These are phyloP conservation scores for Acephala macrosclerotiorum DNA, from an alignment of 2,329 filamentous ascomycete species.

Conservation along the genomic window DNA sequence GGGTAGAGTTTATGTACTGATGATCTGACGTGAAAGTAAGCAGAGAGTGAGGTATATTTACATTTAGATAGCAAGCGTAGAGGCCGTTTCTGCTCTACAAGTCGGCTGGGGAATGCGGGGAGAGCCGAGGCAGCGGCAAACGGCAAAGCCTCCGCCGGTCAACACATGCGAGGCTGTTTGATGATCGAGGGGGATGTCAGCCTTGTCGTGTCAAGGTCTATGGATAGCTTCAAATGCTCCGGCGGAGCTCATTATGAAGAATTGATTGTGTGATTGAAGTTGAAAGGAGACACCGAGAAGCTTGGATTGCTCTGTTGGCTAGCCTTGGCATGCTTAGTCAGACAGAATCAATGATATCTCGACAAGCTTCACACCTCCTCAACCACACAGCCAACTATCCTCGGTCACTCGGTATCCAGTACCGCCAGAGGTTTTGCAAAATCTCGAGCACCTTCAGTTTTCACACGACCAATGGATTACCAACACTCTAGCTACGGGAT, in stretches of 20 bases:
- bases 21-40: neutral
- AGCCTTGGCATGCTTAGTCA: no score
- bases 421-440: no score
- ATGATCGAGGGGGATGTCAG: neutral
- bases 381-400: no score
- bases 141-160: neutral
- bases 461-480: no score
- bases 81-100: neutral
- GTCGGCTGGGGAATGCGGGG: neutral
- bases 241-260: no score
- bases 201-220: neutral
- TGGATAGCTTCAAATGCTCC: neutral
- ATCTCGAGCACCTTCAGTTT: no score
- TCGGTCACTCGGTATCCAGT: no score
- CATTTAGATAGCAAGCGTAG: neutral
- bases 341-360: no score
- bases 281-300: neutral
- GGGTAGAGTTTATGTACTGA: neutral
- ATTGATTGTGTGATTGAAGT: no score
- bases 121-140: neutral
- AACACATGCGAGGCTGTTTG: neutral
- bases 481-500: no score
- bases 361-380: no score
- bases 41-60: neutral
- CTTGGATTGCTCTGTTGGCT: neutral